Base-by-base conservation (phyloP, 23 red algal species). In the Cyanidioschyzon merolae region DNA sequence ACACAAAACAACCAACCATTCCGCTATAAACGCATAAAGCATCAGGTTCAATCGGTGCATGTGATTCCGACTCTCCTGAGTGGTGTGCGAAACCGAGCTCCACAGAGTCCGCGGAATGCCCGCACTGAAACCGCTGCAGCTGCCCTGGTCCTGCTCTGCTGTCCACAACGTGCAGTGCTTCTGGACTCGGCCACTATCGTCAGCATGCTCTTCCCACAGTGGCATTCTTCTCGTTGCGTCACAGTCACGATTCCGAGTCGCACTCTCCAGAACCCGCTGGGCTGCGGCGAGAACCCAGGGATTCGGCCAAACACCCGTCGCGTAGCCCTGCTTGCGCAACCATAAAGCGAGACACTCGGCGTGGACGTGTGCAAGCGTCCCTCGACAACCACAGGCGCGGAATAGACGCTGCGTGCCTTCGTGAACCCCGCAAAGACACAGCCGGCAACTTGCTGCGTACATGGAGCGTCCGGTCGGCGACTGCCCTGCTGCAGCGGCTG, bases 311-410 rank as follows among this genome's bases (percentile, higher is more conserved):
- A 54, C 45, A 54, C 45, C 45, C 21, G 21, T 27, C 16, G 63
- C 63, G 30, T 71, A 71, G 7, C 63, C 63, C 29, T 71, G 63
- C 30, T 71, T 71, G 2, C 32, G 21, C 29, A 71, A 27, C 63
- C 63, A 71, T 27, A 71, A 12, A 3, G n/a, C 63, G 2, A 71
- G 63, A 32, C 63, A 71, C 63, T 25, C 16, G 12, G 63, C 7
- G 63, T 71, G 63, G 7, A 71, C 63, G 63, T 35, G 30, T 7
- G 63, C 63, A 25, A 71, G 63, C 12, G 63, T 71, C 7, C 63
- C 63, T 7, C 63, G 63, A 27, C 63, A 71, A 7, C n/a, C 63
- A 71, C 63, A 71, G 7, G 29, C 63, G n/a, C 7, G 2, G 12
- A 71, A 7, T 25, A 71, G 29, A 3, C 7, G 16, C 32, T 25